These are phyloP conservation scores for Skeletonema costatum DNA, from an alignment of 108 stramenopile species.

Conservation along the genomic window DNA sequence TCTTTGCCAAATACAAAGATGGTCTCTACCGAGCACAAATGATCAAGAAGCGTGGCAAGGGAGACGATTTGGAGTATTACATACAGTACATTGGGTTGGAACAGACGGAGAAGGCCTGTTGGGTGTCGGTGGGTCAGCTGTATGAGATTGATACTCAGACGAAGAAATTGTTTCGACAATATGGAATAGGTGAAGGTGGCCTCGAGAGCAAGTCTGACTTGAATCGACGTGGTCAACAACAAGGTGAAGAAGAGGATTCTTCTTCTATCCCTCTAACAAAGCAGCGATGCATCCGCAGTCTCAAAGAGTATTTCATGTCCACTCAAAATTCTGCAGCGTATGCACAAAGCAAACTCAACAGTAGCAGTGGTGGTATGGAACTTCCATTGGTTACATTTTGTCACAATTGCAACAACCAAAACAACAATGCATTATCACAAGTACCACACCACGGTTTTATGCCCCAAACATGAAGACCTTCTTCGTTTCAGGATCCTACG, in stretches of 20 bases:
- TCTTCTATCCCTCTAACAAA: not conserved
- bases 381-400: constrained; percentile 32
- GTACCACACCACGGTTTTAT: constrained; percentile 42
- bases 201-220: not conserved
- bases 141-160: constrained; percentile 59
- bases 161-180: constrained; percentile 37
- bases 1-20: constrained; percentile 41
- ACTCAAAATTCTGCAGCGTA: constrained; percentile 35
- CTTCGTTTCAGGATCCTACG: constrained; percentile 40
- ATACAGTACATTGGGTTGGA: constrained; percentile 46
- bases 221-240: not conserved
- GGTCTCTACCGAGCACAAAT: constrained; percentile 41
- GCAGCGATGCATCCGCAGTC: constrained; percentile 16
- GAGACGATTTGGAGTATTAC: constrained; percentile 49
- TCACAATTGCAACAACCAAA: constrained; percentile 11
- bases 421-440: not conserved
- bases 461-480: constrained; percentile 39
- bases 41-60: constrained; percentile 54
- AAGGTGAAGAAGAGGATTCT: not conserved
- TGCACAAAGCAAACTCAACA: constrained; percentile 9
- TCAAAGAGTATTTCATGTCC: constrained; percentile 45
- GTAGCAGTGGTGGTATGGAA: not conserved
- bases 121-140: constrained; percentile 35
- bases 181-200: not conserved
- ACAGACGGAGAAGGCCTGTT: constrained; percentile 17